Evolutionary conservation across 1,284 basidiomycete genomes (phyloP).

Genomic region (Microbotryum violaceum): DNA sequence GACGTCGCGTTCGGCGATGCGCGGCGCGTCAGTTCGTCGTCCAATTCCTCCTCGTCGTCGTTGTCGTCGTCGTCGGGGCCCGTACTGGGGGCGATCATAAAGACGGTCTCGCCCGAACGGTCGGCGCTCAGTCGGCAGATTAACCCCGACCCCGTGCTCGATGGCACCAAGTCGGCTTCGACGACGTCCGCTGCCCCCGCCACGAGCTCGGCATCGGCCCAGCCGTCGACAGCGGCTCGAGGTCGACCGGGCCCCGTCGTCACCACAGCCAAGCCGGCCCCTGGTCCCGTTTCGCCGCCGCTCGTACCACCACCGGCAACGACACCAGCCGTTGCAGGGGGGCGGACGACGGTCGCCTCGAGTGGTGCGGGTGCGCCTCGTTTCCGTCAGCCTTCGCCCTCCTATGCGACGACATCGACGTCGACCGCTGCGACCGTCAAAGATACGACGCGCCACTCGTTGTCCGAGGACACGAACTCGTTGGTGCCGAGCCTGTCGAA

Average conservation of each 20-base stretch:
- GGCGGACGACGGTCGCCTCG: background rate
- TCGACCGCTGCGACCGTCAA: constrained; percentile 5
- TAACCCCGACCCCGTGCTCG: too few relatives aligned
- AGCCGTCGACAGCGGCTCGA: background rate
- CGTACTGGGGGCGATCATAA: too few relatives aligned
- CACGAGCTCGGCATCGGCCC: background rate
- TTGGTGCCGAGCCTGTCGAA: background rate
- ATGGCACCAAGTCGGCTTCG: too few relatives aligned
- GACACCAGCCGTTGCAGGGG: background rate
- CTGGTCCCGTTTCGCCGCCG: background rate
- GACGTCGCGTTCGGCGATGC: too few relatives aligned
- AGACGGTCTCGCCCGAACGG: too few relatives aligned
- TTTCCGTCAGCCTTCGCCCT: constrained; percentile 23
- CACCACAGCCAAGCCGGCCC: background rate
- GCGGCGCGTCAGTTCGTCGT: too few relatives aligned
- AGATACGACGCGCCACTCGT: background rate
- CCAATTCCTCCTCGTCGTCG: too few relatives aligned
- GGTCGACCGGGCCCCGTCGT: background rate
- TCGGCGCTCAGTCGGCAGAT: too few relatives aligned
- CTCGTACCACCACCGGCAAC: background rate
- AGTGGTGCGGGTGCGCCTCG: constrained; percentile 6
- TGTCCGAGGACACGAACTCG: background rate
- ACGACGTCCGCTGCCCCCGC: too few relatives aligned
- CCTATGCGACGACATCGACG: constrained; percentile 10
- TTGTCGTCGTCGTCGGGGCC: background rate